Percentiles rank a stretch among this genome's conserved stretches.
phyloP scores from a whole-genome alignment of 352 stramenopile genomes.

The Sclerospora graminicola region DNA sequence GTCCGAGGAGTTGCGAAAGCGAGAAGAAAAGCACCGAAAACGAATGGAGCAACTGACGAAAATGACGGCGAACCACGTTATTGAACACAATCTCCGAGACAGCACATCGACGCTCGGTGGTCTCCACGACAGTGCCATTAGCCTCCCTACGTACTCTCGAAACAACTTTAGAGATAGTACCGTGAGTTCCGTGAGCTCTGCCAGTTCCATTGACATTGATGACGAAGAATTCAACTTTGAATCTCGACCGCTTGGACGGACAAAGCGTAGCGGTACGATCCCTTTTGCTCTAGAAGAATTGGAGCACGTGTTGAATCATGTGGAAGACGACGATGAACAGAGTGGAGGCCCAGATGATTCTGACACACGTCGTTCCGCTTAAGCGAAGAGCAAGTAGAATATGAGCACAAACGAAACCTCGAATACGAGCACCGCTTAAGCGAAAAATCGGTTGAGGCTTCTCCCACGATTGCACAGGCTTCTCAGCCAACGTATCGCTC shows the following conservation, averaged over 20 bases:
- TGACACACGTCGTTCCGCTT: slow-evolving; percentile 11
- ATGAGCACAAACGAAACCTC: not conserved
- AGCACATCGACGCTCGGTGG: slow-evolving; percentile 32
- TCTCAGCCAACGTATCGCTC: not conserved
- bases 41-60: slow-evolving; percentile 65
- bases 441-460: slow-evolving; percentile 8
- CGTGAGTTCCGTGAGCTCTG: slow-evolving; percentile 10
- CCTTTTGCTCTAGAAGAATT: slow-evolving; percentile 27
- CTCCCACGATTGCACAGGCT: not conserved
- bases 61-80: slow-evolving; percentile 19
- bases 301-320: slow-evolving; percentile 12
- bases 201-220: slow-evolving; percentile 20
- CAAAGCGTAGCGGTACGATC: slow-evolving; percentile 46
- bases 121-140: slow-evolving; percentile 31
- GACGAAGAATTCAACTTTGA: slow-evolving; percentile 34
- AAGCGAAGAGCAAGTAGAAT: slow-evolving; percentile 20
- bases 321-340: slow-evolving; percentile 13
- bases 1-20: slow-evolving; percentile 35
- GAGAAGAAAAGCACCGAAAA: slow-evolving; percentile 39
- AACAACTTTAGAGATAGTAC: slow-evolving; percentile 15
- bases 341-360: slow-evolving; percentile 12
- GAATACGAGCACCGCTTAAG: slow-evolving; percentile 4
- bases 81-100: slow-evolving; percentile 29
- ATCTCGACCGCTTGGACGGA: slow-evolving; percentile 19
- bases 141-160: slow-evolving; percentile 11